Base-by-base conservation (phyloP, 2,329 filamentous ascomycete species). In the Fusarium xyrophilum region DNA sequence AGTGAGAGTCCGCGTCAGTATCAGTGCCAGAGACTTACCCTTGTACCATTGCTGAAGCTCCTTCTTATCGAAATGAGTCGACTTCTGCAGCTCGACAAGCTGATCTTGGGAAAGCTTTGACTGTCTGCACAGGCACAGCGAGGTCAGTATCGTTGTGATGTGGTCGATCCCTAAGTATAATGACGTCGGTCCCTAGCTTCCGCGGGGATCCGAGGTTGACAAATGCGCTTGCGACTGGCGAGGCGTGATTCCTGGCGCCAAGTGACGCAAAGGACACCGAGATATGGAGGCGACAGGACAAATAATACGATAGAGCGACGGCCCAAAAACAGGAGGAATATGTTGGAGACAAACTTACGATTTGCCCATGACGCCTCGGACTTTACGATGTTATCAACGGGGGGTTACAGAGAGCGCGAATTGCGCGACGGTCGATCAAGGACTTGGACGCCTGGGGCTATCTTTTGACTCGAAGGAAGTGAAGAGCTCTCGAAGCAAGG, bases 1-100 rank as follows among this genome's bases (percentile, higher is more conserved):
- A 55, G 14, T 25, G n/a, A 23, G 64, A 58, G 40, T 46, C 47
- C 40, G 43, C 35, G 33, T 43, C 40, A 40, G 21, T 57, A 27
- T 55, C 32, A 42, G 19, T 56, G 32, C 53, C 30, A 43, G 46
- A 44, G 47, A 71, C 88, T 69, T 81, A 97, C 96, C 96, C 87
- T 98, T 98, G 83, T 99, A 98, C 96, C 96, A 99, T 89, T 98
- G 95, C 80, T 99, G 96, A 78, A 99, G 82, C 82, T 99, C 96
- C 85, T 98, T 98, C 90, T 97, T 97, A 82, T 99, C 96, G 78
- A 99, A 99, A 82, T 98, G 93, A 69, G 96, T 99, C 65, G 93
- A 93, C 84, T 93, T 96, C 80, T 98, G 94, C 73, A 99, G 89
- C 82, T 99, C 96, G 72, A 88, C 88, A 77, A 99, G 91, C 86